Evolutionary conservation across 2,329 filamentous ascomycete genomes (phyloP).

Genomic region (Pseudogymnoascus sp.): DNA sequence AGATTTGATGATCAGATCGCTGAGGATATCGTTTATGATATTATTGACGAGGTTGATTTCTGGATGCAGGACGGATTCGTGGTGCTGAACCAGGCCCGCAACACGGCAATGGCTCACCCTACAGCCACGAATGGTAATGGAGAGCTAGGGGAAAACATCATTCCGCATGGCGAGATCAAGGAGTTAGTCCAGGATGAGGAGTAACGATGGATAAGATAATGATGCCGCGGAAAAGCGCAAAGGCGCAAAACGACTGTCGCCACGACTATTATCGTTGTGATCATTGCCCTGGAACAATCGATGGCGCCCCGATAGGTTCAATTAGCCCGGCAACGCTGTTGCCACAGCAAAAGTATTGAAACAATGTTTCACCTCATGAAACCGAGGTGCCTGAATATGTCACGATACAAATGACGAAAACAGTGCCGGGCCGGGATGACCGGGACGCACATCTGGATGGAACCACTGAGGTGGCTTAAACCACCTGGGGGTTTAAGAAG

Average conservation of each 20-base stretch:
- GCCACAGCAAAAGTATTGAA: conserved; percentile 3
- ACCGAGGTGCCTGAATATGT: conserved; percentile 8
- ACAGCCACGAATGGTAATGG: conserved; percentile 29
- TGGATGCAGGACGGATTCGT: conserved; percentile 63
- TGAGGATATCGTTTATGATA: conserved; percentile 87
- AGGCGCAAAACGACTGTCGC: not conserved
- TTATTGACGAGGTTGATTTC: conserved; percentile 91
- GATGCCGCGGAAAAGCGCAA: not conserved
- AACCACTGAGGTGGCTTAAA: conserved; percentile 3
- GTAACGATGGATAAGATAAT: conserved; percentile 15
- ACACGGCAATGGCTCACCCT: conserved; percentile 11
- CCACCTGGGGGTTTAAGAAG: conserved; percentile 1
- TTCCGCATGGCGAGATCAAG: conserved; percentile 49
- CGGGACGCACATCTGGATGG: not conserved
- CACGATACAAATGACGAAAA: conserved; percentile 4
- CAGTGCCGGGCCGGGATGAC: not conserved
- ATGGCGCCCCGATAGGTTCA: not conserved
- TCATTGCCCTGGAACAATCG: not conserved
- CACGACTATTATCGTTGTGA: not conserved
- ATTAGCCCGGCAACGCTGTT: not conserved
- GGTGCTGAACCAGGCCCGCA: conserved; percentile 17
- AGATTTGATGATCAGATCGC: conserved; percentile 89
- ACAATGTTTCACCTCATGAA: conserved; percentile 11
- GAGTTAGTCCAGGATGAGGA: conserved; percentile 58
- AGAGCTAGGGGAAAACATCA: conserved; percentile 30